phyloP scores from a whole-genome alignment of 139 green algal genomes.

The Tetradesmus lagerheimii region DNA sequence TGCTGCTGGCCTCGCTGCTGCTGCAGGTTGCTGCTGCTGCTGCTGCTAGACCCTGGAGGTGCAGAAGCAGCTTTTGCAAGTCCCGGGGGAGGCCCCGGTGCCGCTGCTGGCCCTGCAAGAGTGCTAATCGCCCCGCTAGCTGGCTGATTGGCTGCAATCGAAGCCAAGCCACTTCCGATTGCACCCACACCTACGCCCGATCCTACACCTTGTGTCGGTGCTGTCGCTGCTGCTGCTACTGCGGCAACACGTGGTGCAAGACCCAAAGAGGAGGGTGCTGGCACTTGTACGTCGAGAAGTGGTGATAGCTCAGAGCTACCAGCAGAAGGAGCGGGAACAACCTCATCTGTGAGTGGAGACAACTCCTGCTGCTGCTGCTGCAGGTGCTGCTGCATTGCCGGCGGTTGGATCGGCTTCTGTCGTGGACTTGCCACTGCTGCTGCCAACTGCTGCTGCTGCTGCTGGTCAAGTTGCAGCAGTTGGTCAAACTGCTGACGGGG shows the following conservation, averaged over 20 bases:
- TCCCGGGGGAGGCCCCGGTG: conserved; percentile 23
- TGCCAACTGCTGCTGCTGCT: conserved; percentile 21
- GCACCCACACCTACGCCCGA: not conserved
- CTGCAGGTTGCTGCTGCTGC: conserved; percentile 1
- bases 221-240: not conserved
- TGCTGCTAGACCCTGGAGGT: not conserved
- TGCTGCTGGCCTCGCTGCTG: not conserved
- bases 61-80: not conserved
- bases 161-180: not conserved
- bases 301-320: conserved; percentile 1
- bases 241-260: not conserved
- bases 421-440: not conserved
- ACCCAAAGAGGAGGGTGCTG: not conserved
- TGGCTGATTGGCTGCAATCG: not conserved
- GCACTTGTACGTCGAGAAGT: conserved; percentile 16
- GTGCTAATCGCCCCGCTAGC: not conserved
- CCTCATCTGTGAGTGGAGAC: conserved; percentile 36
- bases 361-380: conserved; percentile 32
- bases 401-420: not conserved
- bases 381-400: not conserved
- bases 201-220: no score
- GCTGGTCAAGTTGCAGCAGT: not conserved
- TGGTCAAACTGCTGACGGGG: not conserved
- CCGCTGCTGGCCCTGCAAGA: conserved; percentile 38
- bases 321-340: conserved; percentile 24